Base-by-base conservation (phyloP, 352 stramenopile genomes). In the Aphanomyces cochlioides region DNA sequence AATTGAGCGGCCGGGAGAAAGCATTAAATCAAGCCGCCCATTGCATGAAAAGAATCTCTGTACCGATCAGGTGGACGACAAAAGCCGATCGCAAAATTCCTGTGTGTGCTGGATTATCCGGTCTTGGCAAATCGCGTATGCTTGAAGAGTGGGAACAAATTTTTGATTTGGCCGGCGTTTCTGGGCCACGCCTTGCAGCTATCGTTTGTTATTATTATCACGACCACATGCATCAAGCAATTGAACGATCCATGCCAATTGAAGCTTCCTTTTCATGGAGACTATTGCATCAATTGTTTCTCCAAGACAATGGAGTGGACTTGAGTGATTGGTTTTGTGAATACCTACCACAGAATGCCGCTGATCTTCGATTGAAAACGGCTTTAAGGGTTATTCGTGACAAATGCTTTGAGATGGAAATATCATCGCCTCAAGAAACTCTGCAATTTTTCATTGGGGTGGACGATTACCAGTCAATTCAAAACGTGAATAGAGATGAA, bases 191-290 rank as follows among this genome's bases (percentile, higher is more conserved):
- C 10, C 43, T 50, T 50, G 43, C 1, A n/a, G 43, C 17, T 12
- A 50, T 50, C 43, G 43, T 2, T 12, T 2, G 10, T 50, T n/a
- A 50, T n/a, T n/a, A n/a, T n/a, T n/a, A 50, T 50, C 28, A 28
- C 28, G 43, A n/a, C 43, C 43, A 50, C 43, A n/a, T n/a, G 17
- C 43, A 12, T 50, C 43, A 50, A 50, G 43, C 43, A n/a, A 50
- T 50, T 50, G 43, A 50, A 50, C 10, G 17, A n/a, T 50, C 43
- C 17, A 50, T 50, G 43, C 10, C 43, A 12, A 50, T 50, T 50
- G 43, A 50, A 50, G 43, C 43, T 50, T 50, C 43, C 43, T 50
- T 50, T 50, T 50, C 43, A 50, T 50, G 43, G 43, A 12, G 43
- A n/a, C 17, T 50, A 2, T n/a, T 50, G 43, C 43, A 50, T n/a